Percentiles rank a stretch among this genome's conserved stretches.
These are phyloP conservation scores for Aspergillus tamarii DNA, from an alignment of 2,329 filamentous ascomycete species.

Conservation along the genomic window DNA sequence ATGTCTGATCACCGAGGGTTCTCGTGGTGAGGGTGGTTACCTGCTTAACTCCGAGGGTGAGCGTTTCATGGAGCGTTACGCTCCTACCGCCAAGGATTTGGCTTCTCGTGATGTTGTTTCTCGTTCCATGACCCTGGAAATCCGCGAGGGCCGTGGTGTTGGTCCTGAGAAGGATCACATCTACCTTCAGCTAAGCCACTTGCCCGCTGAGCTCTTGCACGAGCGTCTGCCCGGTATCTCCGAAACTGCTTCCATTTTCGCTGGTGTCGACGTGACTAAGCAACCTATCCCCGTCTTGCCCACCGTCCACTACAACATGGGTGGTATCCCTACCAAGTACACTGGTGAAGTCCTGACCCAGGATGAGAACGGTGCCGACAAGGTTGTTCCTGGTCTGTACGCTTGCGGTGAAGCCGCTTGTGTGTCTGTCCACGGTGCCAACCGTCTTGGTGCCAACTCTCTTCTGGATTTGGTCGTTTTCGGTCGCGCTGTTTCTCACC, in stretches of 20 bases:
- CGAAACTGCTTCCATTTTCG: constrained; percentile 95
- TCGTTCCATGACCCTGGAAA: constrained; percentile 97
- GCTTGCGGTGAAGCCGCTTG: constrained; percentile 97
- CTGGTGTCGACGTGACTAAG: constrained; percentile 95
- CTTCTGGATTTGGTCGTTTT: constrained; percentile 97
- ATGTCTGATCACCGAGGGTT: constrained; percentile 96
- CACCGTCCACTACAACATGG: constrained; percentile 99
- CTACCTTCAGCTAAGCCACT: constrained; percentile 94
- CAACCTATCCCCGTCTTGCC: constrained; percentile 95
- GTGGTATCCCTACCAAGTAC: constrained; percentile 96
- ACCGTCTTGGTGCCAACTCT: constrained; percentile 97
- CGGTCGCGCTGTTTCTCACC: constrained; percentile 95
- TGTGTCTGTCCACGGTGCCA: constrained; percentile 97
- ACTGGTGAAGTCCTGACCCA: constrained; percentile 93
- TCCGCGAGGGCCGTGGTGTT: constrained; percentile 94
- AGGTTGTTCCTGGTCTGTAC: constrained; percentile 92
- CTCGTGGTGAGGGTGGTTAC: constrained; percentile 97
- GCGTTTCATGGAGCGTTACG: constrained; percentile 99
- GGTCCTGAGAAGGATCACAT: constrained; percentile 98
- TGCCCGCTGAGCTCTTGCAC: constrained; percentile 87
- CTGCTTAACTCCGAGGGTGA: constrained; percentile 97
- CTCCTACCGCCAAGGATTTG: constrained; percentile 96
- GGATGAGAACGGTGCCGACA: constrained; percentile 82
- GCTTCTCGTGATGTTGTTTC: constrained; percentile 95
- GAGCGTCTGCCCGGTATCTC: constrained; percentile 98